Conservation (phyloP, 176 grass and related monocot genomes). For the Carex kokanica region DNA sequence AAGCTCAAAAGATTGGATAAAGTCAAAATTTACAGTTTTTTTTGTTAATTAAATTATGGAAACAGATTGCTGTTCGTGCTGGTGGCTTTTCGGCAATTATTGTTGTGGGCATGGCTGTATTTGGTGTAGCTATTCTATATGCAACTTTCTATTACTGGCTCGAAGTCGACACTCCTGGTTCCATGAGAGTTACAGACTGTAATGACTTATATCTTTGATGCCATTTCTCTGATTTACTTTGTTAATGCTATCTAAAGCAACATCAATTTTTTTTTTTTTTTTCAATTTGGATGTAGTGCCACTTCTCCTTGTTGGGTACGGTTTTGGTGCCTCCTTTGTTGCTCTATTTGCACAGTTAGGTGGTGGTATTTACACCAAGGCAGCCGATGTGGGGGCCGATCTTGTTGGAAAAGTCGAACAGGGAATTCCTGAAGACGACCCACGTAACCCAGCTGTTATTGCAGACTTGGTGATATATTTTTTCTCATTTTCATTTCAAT, state of each 20-base stretch:
- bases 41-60: slow-evolving; percentile 31
- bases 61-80: slow-evolving; percentile 96
- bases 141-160: slow-evolving; percentile 90
- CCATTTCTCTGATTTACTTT: slow-evolving; percentile 14
- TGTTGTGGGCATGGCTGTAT: slow-evolving; percentile 99
- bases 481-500: neutral
- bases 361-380: slow-evolving; percentile 98
- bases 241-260: neutral
- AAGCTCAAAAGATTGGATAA: neutral
- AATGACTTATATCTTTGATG: slow-evolving; percentile 28
- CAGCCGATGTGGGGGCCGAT: slow-evolving; percentile 99
- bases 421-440: slow-evolving; percentile 99
- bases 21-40: slow-evolving; percentile 9
- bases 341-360: slow-evolving; percentile 98
- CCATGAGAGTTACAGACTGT: slow-evolving; percentile 96
- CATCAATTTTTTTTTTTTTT: slow-evolving; percentile 28
- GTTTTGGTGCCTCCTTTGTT: slow-evolving; percentile 99
- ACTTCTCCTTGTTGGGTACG: slow-evolving; percentile 98
- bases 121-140: slow-evolving; percentile 96
- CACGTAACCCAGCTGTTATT: slow-evolving; percentile 99
- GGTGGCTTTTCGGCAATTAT: slow-evolving; percentile 96
- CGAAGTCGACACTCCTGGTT: slow-evolving; percentile 83
- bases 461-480: slow-evolving; percentile 80
- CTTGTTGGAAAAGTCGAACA: slow-evolving; percentile 98
- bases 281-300: slow-evolving; percentile 69